phyloP scores from a whole-genome alignment of 805 yeast genomes.

The Wickerhamomyces subpelliculosus region DNA sequence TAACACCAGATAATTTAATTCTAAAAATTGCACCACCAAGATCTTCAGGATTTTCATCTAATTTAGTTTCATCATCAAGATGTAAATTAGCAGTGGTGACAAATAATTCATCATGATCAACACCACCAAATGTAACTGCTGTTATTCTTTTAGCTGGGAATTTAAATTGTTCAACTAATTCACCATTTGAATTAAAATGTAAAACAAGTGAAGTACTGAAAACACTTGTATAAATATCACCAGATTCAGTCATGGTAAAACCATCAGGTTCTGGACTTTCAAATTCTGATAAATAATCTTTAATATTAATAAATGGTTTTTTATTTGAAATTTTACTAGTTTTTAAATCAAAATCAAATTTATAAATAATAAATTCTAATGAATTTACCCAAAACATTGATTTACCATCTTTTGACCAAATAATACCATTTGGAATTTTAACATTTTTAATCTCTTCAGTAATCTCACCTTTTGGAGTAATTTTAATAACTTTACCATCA shows the following conservation, averaged over 20 bases:
- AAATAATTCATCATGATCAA: constrained; percentile 46
- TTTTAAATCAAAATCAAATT: constrained; percentile 34
- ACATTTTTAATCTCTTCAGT: constrained; percentile 21
- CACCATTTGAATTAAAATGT: constrained; percentile 42
- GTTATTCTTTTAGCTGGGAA: constrained; percentile 58
- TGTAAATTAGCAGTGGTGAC: constrained; percentile 60
- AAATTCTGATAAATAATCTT: constrained; percentile 16
- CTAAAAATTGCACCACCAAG: constrained; percentile 57
- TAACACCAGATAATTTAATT: constrained; percentile 30
- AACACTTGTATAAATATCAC: constrained; percentile 55
- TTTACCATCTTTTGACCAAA: constrained; percentile 39
- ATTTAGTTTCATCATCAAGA: constrained; percentile 31
- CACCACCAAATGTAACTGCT: constrained; percentile 67
- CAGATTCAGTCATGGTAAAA: constrained; percentile 46
- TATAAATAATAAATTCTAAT: constrained; percentile 37
- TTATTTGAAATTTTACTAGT: constrained; percentile 31
- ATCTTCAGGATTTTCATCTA: constrained; percentile 33
- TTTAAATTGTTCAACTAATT: constrained; percentile 39
- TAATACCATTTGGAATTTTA: constrained; percentile 52
- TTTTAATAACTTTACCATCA: constrained; percentile 50
- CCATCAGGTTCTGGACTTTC: constrained; percentile 76
- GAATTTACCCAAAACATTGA: constrained; percentile 50
- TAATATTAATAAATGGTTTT: constrained; percentile 32
- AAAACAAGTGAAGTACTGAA: constrained; percentile 56
- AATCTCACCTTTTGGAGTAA: no score